Percentiles rank a stretch among this genome's conserved stretches.
phyloP scores from a whole-genome alignment of 202 grass and related monocot genomes.

The Schoenoplectus tabernaemontani region DNA sequence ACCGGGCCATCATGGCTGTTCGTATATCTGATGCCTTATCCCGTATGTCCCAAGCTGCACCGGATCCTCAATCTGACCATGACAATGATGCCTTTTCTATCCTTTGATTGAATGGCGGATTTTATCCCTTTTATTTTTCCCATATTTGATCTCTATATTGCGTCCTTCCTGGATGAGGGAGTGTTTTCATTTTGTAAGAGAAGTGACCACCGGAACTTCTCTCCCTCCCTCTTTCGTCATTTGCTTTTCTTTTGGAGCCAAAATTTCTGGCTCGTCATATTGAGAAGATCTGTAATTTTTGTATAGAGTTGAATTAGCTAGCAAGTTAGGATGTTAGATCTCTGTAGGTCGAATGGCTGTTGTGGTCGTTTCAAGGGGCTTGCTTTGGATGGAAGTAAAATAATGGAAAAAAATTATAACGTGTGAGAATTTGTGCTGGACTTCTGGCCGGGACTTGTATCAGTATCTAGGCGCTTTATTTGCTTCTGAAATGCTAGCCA shows the following conservation, averaged over 20 bases:
- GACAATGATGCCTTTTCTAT: slow-evolving; percentile 25
- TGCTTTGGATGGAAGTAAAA: slow-evolving; percentile 11
- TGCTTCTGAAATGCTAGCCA: no score
- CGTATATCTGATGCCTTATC: slow-evolving; percentile 66
- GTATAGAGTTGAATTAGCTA: slow-evolving; percentile 52
- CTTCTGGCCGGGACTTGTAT: no score
- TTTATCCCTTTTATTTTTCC: not conserved
- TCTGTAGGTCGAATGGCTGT: not conserved
- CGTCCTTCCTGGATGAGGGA: not conserved
- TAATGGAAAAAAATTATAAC: no score
- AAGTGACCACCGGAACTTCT: slow-evolving; percentile 19
- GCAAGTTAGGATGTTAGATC: slow-evolving; percentile 32
- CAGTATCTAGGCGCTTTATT: no score
- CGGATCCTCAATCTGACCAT: slow-evolving; percentile 37
- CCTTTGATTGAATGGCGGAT: slow-evolving; percentile 23
- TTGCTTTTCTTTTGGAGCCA: slow-evolving; percentile 28
- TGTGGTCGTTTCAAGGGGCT: not conserved
- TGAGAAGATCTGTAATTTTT: slow-evolving; percentile 51
- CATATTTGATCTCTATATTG: not conserved
- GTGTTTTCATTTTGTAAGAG: slow-evolving; percentile 30
- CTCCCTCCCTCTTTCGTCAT: not conserved
- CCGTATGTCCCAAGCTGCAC: slow-evolving; percentile 29
- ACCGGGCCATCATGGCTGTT: slow-evolving; percentile 64
- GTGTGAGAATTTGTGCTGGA: no score
- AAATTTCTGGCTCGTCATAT: slow-evolving; percentile 24